Evolutionary conservation across 129 eudicot genomes (phyloP).

Genomic region (Mikania micrantha): DNA sequence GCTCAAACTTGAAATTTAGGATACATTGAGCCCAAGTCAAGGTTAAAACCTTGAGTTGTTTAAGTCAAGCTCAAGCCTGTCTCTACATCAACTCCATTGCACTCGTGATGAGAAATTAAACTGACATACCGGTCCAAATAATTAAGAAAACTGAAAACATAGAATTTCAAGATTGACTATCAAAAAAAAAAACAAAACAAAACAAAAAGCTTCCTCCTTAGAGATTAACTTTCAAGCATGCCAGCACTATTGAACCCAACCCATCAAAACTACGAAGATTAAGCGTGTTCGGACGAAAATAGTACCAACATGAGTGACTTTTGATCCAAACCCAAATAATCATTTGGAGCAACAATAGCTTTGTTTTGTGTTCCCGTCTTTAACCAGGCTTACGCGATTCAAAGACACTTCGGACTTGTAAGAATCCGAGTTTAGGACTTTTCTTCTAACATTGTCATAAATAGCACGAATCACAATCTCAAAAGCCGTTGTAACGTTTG

Average conservation of each 20-base stretch:
- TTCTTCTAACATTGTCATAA: slow-evolving; percentile 60
- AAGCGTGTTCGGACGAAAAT: not conserved
- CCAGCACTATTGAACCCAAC: not conserved
- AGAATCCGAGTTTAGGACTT: slow-evolving; percentile 67
- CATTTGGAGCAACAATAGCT: slow-evolving; percentile 61
- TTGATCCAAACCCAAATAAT: slow-evolving; percentile 16
- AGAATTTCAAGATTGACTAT: slow-evolving; percentile 8
- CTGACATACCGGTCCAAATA: not conserved
- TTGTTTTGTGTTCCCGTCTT: slow-evolving; percentile 36
- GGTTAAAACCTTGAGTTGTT: too few species aligned
- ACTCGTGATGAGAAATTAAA: not conserved
- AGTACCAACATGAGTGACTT: not conserved
- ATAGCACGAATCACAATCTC: slow-evolving; percentile 74
- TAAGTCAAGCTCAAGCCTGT: too few species aligned
- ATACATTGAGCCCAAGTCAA: too few species aligned
- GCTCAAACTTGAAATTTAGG: too few species aligned
- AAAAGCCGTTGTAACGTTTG: slow-evolving; percentile 67
- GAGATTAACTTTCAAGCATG: not conserved
- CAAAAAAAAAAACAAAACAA: too few species aligned
- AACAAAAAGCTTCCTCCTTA: not conserved
- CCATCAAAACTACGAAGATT: not conserved
- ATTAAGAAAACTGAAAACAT: slow-evolving; percentile 1
- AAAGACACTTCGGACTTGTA: slow-evolving; percentile 71
- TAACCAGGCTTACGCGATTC: slow-evolving; percentile 58
- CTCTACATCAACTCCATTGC: too few species aligned